Evolutionary conservation across 345 rosid species (phyloP).

Genomic region (Eucalyptus tenuipes): DNA sequence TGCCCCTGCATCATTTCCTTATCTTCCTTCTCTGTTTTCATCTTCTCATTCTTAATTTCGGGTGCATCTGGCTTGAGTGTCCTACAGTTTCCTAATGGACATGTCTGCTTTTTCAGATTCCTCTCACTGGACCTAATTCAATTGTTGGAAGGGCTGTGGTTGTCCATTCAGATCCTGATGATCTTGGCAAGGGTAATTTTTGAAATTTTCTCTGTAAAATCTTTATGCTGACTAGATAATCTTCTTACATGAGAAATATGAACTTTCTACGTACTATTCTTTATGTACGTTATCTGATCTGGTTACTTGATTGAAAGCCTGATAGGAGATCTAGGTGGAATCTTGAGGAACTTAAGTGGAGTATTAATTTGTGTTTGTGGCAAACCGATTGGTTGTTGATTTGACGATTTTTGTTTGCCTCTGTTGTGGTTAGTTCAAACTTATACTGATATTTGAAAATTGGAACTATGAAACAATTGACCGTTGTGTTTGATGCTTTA

Average conservation of each 20-base stretch:
- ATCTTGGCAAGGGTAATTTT: slow-evolving; percentile 85
- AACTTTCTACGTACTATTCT: neutral
- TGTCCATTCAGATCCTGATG: slow-evolving; percentile 89
- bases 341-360: neutral
- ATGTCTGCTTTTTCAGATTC: slow-evolving; percentile 27
- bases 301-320: neutral
- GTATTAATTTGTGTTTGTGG: neutral
- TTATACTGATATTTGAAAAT: neutral
- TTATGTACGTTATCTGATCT: neutral
- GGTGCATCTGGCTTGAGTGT: neutral
- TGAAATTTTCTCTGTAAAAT: neutral
- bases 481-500: neutral
- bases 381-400: neutral
- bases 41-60: neutral
- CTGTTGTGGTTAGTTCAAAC: neutral
- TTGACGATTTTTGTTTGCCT: neutral
- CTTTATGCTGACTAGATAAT: neutral
- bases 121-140: slow-evolving; percentile 67
- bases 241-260: neutral
- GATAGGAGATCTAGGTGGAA: neutral
- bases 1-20: neutral
- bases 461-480: neutral
- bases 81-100: neutral
- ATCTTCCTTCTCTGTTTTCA: neutral
- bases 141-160: slow-evolving; percentile 93